A percentile compares a stretch with the other conserved stretches of the same genome.
Conservation (phyloP, 1,284 basidiomycete species). For the Leccinum griseonigrum region DNA sequence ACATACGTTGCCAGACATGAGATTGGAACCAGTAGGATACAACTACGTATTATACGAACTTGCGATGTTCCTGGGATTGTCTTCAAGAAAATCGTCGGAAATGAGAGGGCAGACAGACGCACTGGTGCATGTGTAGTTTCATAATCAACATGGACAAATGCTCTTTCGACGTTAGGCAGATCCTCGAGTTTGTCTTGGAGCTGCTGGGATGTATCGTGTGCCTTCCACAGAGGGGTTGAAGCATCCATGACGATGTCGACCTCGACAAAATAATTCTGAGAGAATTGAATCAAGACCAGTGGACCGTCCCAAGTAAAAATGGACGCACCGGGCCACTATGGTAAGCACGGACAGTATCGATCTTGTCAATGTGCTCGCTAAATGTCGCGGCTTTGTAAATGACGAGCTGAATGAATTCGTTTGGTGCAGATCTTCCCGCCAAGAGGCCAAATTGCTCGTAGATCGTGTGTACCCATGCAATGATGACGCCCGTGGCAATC, state of each 20-base stretch:
- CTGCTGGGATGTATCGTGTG: constrained; percentile 90
- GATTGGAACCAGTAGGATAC: background rate
- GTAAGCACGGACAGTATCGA: constrained; percentile 89
- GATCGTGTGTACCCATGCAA: constrained; percentile 78
- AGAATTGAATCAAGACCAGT: background rate
- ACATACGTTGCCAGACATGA: background rate
- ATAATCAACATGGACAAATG: constrained; percentile 93
- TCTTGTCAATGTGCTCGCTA: constrained; percentile 77
- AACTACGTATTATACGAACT: constrained; percentile 16
- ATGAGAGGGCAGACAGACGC: constrained; percentile 25
- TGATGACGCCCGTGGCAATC: constrained; percentile 79
- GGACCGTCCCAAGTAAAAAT: background rate
- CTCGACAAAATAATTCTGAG: constrained; percentile 86
- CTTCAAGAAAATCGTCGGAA: background rate
- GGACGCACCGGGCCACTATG: constrained; percentile 69
- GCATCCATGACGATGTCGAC: constrained; percentile 93
- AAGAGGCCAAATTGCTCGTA: constrained; percentile 84
- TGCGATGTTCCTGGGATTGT: constrained; percentile 33
- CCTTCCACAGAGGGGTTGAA: constrained; percentile 86
- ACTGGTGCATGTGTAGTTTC: constrained; percentile 86
- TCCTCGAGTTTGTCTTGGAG: constrained; percentile 94
- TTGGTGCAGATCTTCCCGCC: constrained; percentile 88
- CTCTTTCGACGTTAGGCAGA: constrained; percentile 87
- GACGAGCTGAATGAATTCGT: constrained; percentile 87
- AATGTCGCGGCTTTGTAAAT: constrained; percentile 94